Conservation (phyloP, 2,329 filamentous ascomycete genomes). For the Colletotrichum caudatum region DNA sequence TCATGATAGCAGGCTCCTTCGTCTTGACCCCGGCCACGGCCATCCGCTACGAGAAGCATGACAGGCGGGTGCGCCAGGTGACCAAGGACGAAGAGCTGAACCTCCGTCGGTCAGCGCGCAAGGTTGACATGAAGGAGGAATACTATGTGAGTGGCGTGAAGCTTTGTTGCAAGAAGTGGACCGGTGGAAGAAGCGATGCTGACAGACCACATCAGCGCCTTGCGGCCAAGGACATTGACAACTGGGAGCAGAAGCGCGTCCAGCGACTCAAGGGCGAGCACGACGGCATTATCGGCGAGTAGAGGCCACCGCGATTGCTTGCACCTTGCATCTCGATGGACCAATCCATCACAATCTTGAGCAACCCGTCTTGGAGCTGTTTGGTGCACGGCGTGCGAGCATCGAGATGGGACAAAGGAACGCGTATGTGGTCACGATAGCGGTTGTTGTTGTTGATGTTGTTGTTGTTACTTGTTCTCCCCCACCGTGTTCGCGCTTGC, state of each 20-base stretch:
- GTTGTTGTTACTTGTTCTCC: too few species aligned
- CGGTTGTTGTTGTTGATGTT: conserved; percentile 9
- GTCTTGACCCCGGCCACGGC: conserved; percentile 95
- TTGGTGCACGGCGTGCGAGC: background rate
- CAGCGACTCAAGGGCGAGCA: conserved; percentile 89
- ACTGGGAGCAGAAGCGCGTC: conserved; percentile 97
- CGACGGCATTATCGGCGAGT: conserved; percentile 77
- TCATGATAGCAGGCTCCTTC: conserved; percentile 93
- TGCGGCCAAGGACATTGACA: conserved; percentile 89
- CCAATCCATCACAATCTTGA: background rate
- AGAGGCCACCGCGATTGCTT: conserved; percentile 20
- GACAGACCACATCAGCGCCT: conserved; percentile 79
- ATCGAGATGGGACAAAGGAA: conserved; percentile 23
- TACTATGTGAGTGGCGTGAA: conserved; percentile 78
- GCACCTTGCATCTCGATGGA: conserved; percentile 28
- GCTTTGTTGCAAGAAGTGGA: background rate
- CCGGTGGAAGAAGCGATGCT: conserved; percentile 46
- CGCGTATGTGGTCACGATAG: background rate
- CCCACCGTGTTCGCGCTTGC: background rate
- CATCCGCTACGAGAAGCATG: conserved; percentile 91
- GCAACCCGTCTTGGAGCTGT: background rate
- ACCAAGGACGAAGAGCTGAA: conserved; percentile 88
- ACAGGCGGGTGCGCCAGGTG: conserved; percentile 88
- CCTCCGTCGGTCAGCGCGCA: conserved; percentile 76
- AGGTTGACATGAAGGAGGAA: conserved; percentile 84